Base-by-base conservation (phyloP, 176 grass and related monocot genomes). In the Leersia perrieri region DNA sequence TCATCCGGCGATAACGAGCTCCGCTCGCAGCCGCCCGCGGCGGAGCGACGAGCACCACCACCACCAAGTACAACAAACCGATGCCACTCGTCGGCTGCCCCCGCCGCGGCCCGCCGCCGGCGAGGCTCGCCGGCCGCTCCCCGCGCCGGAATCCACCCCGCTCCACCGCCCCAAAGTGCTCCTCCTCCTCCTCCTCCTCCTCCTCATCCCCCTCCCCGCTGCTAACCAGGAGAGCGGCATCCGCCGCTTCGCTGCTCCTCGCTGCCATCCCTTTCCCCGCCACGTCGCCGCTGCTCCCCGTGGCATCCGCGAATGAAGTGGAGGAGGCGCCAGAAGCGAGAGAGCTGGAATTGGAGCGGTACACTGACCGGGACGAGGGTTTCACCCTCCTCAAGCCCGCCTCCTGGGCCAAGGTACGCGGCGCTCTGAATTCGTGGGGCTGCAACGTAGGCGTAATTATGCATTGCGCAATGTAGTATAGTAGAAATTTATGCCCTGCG, bases 351-450 rank as follows among this genome's bases (percentile, higher is more conserved):
- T 14, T 98, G 66, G 86, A 91, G 66, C 75, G 81, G 36, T 98
- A 95, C 80, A 89, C 60, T 0, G 88, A 98, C 79, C 61, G 72
- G 35, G 81, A 80, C 18, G 71, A 91, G 81, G 95, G 95, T 2
- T 98, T 95, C 87, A 91, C 92, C 33, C 81, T 98, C 65, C 73
- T 95, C 53, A 93, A 83, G 39, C 95, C 90, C 28, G 11, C 90
- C 11, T 91, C 92, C 13, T 98, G 95, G 92, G 23, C 70, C 44
- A 87, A 98, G 95, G 95, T 98, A 81, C 16, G 80, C 45, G 60
- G 3, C 3, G n/a, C 55, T 28, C 18, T 61, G 18, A 14, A 15
- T 53, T 12, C 39, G 41, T 44, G 26, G 12, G 15, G 12, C 5
- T 53, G 36, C n/a, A 78, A 51, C 38, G 5, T 47, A 51, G 5